Evolutionary conservation across 2,329 filamentous ascomycete genomes (phyloP).

Genomic region (Blumeria hordei): DNA sequence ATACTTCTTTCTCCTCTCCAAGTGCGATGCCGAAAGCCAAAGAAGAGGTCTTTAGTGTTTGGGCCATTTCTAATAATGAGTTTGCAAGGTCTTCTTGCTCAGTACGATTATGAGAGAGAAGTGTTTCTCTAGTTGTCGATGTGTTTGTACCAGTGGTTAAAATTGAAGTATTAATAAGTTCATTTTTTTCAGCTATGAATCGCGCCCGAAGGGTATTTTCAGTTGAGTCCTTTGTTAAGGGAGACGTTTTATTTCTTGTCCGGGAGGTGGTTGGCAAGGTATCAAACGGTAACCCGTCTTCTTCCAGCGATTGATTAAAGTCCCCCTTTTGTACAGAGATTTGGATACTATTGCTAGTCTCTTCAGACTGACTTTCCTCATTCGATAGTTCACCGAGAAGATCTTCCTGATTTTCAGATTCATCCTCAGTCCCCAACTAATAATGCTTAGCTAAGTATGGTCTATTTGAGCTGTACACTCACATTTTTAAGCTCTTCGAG

Average conservation of each 20-base stretch:
- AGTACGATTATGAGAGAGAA: slow-evolving; percentile 50
- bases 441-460: background rate
- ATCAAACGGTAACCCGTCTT: slow-evolving; percentile 5
- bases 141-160: slow-evolving; percentile 8
- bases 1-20: slow-evolving; percentile 44
- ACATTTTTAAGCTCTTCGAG: slow-evolving; percentile 45
- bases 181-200: slow-evolving; percentile 5
- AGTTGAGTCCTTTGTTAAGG: slow-evolving; percentile 1
- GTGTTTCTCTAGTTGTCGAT: slow-evolving; percentile 37
- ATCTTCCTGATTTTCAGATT: slow-evolving; percentile 8
- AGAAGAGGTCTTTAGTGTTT: slow-evolving; percentile 51
- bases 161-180: slow-evolving; percentile 8
- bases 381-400: slow-evolving; percentile 21
- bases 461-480: background rate
- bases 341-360: background rate
- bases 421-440: slow-evolving; percentile 5
- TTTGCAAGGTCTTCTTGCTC: slow-evolving; percentile 68
- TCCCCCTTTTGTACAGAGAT: background rate
- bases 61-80: slow-evolving; percentile 60
- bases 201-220: slow-evolving; percentile 9
- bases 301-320: background rate
- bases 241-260: background rate
- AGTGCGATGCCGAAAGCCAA: slow-evolving; percentile 46
- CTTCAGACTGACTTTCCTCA: background rate
- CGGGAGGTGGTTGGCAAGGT: background rate